Base-by-base conservation (phyloP, 495 filamentous ascomycete genomes). In the Aspergillus avenaceus region DNA sequence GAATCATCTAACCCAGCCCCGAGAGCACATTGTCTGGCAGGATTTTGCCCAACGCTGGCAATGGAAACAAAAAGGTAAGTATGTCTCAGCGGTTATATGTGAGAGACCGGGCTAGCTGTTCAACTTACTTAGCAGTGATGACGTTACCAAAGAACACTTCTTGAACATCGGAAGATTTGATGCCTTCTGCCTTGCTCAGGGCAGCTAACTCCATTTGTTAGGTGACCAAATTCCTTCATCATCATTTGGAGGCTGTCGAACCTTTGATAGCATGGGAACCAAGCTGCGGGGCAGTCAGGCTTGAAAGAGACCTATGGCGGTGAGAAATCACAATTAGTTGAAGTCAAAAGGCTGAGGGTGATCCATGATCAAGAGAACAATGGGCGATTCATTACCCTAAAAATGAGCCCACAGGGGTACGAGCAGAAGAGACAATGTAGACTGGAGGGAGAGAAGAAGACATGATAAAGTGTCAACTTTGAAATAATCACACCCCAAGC, bases 141-240 rank as follows among this genome's bases (percentile, higher is more conserved):
- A 98, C 93, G 78, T 98, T 98, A 62, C 93, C 93, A 60, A 96
- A 93, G 79, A 93, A 95, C 62, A 97, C 88, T 63, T 98, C 93
- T 64, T 97, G 82, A 19, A 98, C 90, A 65, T 93, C 79, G 50
- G 86, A 79, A 38, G 90, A 76, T 66, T 92, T 87, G 72, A 98
- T 80, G 54, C 84, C 83, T 49, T 92, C 86, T 27, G 87, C 89
- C 56, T 87, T 85, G 65, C 89, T 84, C 55, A 98, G 75, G 50
- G 91, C 91, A 66, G 88, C 89, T 92, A 54, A 41, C 54, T 45
- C 34, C 21, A 19, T 5, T 3, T 23, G 41, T 64, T 54, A 66
- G 57, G 28, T 49, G 47, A 26, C 19, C 9, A 25, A 37, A 18
- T 41, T 41, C 46, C n/a, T n/a, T n/a, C 34, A 46, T 41, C 18